Evolutionary conservation across 441 rosid genomes (phyloP).

Genomic region (Pelargonium myrrhifolium): DNA sequence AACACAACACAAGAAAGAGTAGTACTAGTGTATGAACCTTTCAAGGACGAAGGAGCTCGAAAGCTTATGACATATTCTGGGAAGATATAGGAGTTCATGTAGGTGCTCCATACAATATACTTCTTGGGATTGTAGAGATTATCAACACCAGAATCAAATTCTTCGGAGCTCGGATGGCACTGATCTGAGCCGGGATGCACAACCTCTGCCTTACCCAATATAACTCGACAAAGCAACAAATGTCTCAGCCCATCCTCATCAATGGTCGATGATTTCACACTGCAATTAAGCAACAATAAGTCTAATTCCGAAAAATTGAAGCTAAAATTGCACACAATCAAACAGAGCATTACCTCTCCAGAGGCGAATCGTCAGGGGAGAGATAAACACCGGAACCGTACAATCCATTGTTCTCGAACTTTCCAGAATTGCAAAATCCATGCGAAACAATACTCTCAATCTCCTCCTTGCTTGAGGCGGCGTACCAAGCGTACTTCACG

Average conservation of each 20-base stretch:
- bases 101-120: conserved; percentile 67
- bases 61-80: conserved; percentile 61
- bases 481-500: conserved; percentile 60
- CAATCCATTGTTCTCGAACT: conserved; percentile 32
- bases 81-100: conserved; percentile 56
- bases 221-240: conserved; percentile 56
- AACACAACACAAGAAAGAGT: conserved; percentile 1
- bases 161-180: conserved; percentile 46
- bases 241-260: conserved; percentile 53
- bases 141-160: conserved; percentile 68
- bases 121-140: conserved; percentile 38
- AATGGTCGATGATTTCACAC: conserved; percentile 33
- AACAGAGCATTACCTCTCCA: conserved; percentile 38
- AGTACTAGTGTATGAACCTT: conserved; percentile 25
- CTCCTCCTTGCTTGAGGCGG: conserved; percentile 32
- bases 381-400: conserved; percentile 60
- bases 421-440: conserved; percentile 41
- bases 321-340: neutral
- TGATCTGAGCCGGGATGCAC: conserved; percentile 47
- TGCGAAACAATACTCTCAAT: conserved; percentile 34
- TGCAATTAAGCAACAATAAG: conserved; percentile 12
- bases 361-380: conserved; percentile 49
- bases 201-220: conserved; percentile 58
- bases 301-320: neutral
- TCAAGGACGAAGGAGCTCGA: conserved; percentile 40